Conservation (phyloP, 2,329 filamentous ascomycete genomes). For the Talaromyces atroroseus region DNA sequence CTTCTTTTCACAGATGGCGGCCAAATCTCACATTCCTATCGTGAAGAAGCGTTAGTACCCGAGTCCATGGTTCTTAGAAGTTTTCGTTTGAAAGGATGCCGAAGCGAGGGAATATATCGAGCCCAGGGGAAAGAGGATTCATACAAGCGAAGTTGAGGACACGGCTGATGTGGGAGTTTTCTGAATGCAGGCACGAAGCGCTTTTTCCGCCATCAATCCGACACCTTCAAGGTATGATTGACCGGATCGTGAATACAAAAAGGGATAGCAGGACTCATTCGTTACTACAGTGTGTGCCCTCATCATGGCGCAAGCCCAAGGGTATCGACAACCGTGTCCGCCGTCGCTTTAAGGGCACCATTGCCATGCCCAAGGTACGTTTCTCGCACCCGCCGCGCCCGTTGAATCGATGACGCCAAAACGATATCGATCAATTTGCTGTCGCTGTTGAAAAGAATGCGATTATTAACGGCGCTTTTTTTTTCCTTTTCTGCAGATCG, state of each 20-base stretch:
- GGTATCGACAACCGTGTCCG: conserved; percentile 99
- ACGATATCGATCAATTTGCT: neutral
- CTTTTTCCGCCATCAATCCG: conserved; percentile 97
- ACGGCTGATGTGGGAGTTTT: conserved; percentile 28
- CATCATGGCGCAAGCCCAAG: conserved; percentile 99
- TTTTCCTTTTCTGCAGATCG: conserved; percentile 59
- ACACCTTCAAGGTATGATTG: conserved; percentile 66
- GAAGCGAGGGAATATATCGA: conserved; percentile 13
- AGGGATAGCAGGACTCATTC: neutral
- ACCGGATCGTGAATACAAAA: neutral
- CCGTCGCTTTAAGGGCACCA: conserved; percentile 93
- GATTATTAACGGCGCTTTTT: conserved; percentile 19
- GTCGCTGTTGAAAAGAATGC: neutral
- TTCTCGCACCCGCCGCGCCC: neutral
- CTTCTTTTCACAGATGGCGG: conserved; percentile 65
- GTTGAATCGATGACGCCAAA: neutral
- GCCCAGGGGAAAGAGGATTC: neutral
- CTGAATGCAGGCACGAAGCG: conserved; percentile 70
- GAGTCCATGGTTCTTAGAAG: neutral
- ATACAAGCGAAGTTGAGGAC: neutral
- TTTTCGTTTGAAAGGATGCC: conserved; percentile 31
- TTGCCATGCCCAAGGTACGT: conserved; percentile 96
- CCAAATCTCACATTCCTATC: conserved; percentile 99
- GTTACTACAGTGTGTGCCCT: conserved; percentile 58
- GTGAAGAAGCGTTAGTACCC: conserved; percentile 86